Percentiles rank a stretch among this genome's conserved stretches.
Conservation (phyloP, 257 asterid genomes). For the Coffea canephora region DNA sequence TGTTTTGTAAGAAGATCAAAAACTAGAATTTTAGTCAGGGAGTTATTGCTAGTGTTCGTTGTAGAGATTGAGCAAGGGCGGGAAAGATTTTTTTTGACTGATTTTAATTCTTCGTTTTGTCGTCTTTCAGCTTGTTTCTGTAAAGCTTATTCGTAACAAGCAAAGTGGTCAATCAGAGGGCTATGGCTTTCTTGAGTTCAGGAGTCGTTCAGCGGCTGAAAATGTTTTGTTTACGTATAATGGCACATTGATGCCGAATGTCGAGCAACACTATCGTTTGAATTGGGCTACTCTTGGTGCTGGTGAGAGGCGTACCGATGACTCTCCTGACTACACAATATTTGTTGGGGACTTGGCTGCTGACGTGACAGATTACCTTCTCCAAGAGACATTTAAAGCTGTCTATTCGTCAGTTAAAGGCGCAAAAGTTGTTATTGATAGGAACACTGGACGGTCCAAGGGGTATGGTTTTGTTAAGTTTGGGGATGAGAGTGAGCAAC, state of each 20-base stretch:
- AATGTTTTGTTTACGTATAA: constrained; percentile 58
- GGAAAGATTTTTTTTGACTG: not conserved
- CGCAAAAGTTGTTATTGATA: constrained; percentile 80
- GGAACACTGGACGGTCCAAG: constrained; percentile 79
- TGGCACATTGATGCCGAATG: constrained; percentile 63
- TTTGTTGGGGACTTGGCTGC: constrained; percentile 94
- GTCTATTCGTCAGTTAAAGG: constrained; percentile 71
- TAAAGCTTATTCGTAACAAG: constrained; percentile 72
- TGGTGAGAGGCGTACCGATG: constrained; percentile 72
- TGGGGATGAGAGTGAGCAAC: constrained; percentile 78
- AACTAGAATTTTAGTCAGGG: not conserved
- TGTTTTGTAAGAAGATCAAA: not conserved
- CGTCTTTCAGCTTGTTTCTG: constrained; percentile 52
- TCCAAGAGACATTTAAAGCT: constrained; percentile 64
- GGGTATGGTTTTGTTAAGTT: constrained; percentile 87
- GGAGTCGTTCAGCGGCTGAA: constrained; percentile 69
- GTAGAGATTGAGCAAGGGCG: not conserved
- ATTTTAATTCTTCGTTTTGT: not conserved
- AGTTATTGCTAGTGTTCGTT: not conserved
- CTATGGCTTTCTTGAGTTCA: constrained; percentile 81
- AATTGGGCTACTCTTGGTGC: constrained; percentile 88
- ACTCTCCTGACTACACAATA: constrained; percentile 66
- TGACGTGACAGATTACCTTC: constrained; percentile 69
- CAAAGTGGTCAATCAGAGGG: constrained; percentile 75
- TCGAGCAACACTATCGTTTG: constrained; percentile 61